Base-by-base conservation (phyloP, 495 filamentous ascomycete genomes). In the Xylaria bambusicola region DNA sequence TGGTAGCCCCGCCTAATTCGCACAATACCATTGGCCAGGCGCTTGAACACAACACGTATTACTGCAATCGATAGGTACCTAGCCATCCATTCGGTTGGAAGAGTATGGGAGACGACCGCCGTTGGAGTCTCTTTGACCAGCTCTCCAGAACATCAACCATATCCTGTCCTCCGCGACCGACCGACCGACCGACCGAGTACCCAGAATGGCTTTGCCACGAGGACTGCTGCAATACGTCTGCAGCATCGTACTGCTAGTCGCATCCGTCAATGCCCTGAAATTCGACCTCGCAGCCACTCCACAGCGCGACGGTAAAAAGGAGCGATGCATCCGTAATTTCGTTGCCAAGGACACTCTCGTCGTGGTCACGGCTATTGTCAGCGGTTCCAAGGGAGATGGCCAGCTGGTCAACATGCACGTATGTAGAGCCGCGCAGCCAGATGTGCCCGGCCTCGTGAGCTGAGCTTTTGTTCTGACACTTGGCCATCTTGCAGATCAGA, bases 261-360 rank as follows among this genome's bases (percentile, higher is more conserved):
- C 88, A 45, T 75, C 88, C 60, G 77, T 85, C 52, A 78, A 84
- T 52, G 92, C 92, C 29, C 82, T 98, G 57, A 97, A 96, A 76
- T 98, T 98, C 82, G 95, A 98, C 63, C 82, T 98, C 54, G 72
- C 84, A 66, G 91, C 94, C 13, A 77, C 85, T 56, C 80, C 78
- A 17, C 77, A 73, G 60, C 81, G 84, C 68, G 83, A 80, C 72
- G 77, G 80, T 66, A 82, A 85, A 68, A 80, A 84, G 52, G 86
- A 90, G 72, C 84, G 95, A 82, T 98, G 94, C 78, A 91, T 98
- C 74, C 86, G 95, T 66, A 98, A 98, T 77, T 98, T 97, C 71
- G 93, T 97, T 56, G 80, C 86, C 50, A 90, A 87, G 74, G 92
- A 97, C 72, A 95, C 93, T 54, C 80, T 98, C 59, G 94, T 98